Percentiles rank a stretch among this genome's conserved stretches.
phyloP scores from a whole-genome alignment of 306 rosid genomes.

The Macrotyloma uniflorum region DNA sequence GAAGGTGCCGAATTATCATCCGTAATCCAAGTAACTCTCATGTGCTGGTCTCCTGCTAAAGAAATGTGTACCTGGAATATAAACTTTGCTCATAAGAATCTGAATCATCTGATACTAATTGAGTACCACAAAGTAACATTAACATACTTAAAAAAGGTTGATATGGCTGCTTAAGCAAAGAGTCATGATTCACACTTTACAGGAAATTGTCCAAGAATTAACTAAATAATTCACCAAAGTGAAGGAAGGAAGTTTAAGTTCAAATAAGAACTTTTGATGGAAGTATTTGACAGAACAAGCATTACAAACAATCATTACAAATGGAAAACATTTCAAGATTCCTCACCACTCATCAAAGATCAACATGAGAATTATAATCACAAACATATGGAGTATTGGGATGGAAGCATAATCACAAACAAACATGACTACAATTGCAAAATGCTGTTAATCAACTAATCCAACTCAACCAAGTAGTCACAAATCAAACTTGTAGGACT shows the following conservation, averaged over 20 bases:
- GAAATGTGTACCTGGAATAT: conserved; percentile 83
- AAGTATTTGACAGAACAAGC: no score
- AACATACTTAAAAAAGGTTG: conserved; percentile 2
- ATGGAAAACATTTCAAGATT: no score
- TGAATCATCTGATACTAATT: conserved; percentile 24
- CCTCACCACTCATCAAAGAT: no score
- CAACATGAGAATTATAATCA: neutral
- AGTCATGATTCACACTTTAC: neutral
- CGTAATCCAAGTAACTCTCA: conserved; percentile 82
- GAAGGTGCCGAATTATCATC: conserved; percentile 70
- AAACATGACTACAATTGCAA: neutral
- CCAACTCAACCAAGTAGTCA: neutral
- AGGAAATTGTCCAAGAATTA: conserved; percentile 15
- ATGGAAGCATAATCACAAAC: neutral
- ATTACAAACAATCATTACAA: no score
- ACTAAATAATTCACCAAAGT: neutral
- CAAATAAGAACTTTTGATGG: no score
- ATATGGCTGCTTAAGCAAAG: neutral
- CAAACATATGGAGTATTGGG: neutral
- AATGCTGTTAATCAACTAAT: conserved; percentile 7
- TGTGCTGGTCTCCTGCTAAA: conserved; percentile 79
- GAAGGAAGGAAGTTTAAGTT: no score
- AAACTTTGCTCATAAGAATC: conserved; percentile 26
- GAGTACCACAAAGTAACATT: neutral
- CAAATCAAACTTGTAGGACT: neutral